A percentile compares a stretch with the other conserved stretches of the same genome.
Conservation (phyloP, 169 alveolate genomes). For the Plasmodium berghei region DNA sequence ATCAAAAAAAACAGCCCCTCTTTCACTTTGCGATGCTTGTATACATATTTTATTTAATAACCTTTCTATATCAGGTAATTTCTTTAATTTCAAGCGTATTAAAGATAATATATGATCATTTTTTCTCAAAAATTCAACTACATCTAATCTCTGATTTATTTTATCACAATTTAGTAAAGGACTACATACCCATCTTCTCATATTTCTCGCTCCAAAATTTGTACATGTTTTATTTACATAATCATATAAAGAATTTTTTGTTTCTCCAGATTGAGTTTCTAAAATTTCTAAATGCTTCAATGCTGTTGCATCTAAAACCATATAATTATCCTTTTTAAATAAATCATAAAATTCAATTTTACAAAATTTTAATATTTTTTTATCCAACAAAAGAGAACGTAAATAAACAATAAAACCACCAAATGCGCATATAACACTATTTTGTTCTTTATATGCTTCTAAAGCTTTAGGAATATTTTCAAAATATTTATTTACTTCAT, state of each 20-base stretch:
- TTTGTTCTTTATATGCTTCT: constrained; percentile 55
- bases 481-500: constrained; percentile 64
- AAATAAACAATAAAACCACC: constrained; percentile 57
- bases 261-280: constrained; percentile 87
- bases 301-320: constrained; percentile 87
- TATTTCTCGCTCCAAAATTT: constrained; percentile 95
- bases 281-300: constrained; percentile 90
- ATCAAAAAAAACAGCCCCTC: constrained; percentile 92
- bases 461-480: constrained; percentile 37
- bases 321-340: constrained; percentile 47
- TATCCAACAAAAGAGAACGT: constrained; percentile 46
- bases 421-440: constrained; percentile 64
- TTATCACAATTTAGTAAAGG: constrained; percentile 91
- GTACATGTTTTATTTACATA: constrained; percentile 94
- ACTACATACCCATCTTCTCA: constrained; percentile 95
- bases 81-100: constrained; percentile 78
- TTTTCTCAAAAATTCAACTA: constrained; percentile 91
- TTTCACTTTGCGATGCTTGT: constrained; percentile 87
- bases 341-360: constrained; percentile 65
- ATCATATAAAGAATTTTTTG: constrained; percentile 86
- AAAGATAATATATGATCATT: constrained; percentile 81
- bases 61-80: constrained; percentile 89
- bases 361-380: constrained; percentile 50
- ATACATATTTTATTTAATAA: constrained; percentile 86
- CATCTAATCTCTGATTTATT: constrained; percentile 92